Base-by-base conservation (phyloP, 2,329 filamentous ascomycete genomes). In the Tolypocladium paradoxum region DNA sequence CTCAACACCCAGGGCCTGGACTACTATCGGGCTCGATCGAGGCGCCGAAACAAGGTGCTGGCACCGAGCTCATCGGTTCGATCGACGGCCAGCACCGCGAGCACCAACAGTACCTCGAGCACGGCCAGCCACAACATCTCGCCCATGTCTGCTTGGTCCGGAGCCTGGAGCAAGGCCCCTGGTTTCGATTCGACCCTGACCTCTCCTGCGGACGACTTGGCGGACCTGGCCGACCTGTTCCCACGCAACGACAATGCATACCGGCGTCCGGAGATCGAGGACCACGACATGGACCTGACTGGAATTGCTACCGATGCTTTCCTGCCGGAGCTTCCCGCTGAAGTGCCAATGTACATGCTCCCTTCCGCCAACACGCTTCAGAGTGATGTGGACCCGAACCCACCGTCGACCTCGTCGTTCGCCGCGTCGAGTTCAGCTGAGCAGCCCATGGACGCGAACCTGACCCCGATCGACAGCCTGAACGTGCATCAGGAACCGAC, bases 31-130 rank as follows among this genome's bases (percentile, higher is more conserved):
- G 60, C 53, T 53, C 65, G 58, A 43, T 58, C 54, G 14, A 64
- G 60, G 54, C 62, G 61, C 45, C 66, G 72, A 27, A 73, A 70
- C 61, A 76, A 72, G 58, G 63, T 67, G 40, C 65, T 77, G 31
- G 73, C 71, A 3, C 75, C 73, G 0, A 77, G 73, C 61, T 73
- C 71, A 6, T 77, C 75, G 9, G 71, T 77, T 34, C 67, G 75
- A 49, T 77, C 75, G 7, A 76, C 67, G 60, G 60, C 68, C 61
- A 66, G 67, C 63, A 68, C 67, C 34, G 61, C 65, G 56, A 69
- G 70, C 60, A 75, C 71, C 53, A 63, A 61, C 45, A 70, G 64
- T 49, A 68, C 64, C 56, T 55, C 68, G 55, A 66, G 66, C 66
- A 67, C 65, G 48, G 62, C 68, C 53, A 68, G 70, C 62, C 68